Evolutionary conservation across 495 filamentous ascomycete species (phyloP).

Genomic region (Neohortaea acidophila): DNA sequence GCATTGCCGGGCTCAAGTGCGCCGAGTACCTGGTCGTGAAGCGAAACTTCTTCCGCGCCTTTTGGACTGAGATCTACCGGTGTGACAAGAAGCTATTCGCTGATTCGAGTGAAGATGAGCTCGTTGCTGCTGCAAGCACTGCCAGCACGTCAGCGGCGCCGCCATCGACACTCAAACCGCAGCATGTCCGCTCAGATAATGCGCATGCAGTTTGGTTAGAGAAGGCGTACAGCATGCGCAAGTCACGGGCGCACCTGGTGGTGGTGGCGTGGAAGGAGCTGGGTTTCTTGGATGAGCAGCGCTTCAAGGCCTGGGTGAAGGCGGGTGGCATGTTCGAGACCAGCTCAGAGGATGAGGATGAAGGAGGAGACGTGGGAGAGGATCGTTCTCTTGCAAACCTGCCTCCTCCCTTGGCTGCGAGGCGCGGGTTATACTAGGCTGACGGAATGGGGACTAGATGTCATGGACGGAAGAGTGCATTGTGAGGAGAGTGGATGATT

Average conservation of each 20-base stretch:
- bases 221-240: neutral
- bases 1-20: neutral
- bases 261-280: conserved; percentile 10
- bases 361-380: too few relatives aligned
- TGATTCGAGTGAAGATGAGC: neutral
- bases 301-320: neutral
- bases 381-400: too few relatives aligned
- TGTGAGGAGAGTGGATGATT: too few relatives aligned
- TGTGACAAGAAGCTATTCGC: neutral
- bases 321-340: neutral
- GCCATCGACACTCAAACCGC: neutral
- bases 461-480: too few relatives aligned
- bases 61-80: conserved; percentile 3
- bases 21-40: conserved; percentile 10
- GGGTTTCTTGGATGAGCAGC: neutral
- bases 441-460: too few relatives aligned
- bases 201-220: conserved; percentile 11
- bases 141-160: too few relatives aligned
- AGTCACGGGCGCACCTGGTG: conserved; percentile 3
- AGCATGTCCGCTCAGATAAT: conserved; percentile 3
- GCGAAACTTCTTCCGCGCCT: conserved; percentile 5
- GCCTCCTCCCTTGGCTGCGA: too few relatives aligned
- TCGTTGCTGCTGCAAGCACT: too few relatives aligned
- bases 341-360: too few relatives aligned
- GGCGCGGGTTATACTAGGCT: too few relatives aligned